Evolutionary conservation across 179 eudicot species (phyloP), one percentile per base, ranked within the genome.

Genomic region (Heliamphora pulchella): DNA sequence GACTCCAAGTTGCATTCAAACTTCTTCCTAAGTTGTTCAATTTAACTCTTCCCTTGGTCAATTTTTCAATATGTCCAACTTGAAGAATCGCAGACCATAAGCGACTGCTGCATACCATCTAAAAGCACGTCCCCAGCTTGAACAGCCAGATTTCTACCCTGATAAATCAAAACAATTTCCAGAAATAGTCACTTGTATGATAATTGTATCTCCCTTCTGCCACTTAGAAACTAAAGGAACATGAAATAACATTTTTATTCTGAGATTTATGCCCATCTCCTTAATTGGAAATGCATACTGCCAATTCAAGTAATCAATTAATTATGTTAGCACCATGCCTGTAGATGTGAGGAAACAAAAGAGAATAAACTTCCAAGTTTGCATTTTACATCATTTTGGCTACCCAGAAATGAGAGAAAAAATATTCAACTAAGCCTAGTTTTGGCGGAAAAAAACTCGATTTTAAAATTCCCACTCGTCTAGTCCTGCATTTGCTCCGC

Each of bases 41-140:
- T 76, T 79, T 82, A 71, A 84, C 76, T 74, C 84, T 85, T 71
- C 87, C 82, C 83, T 76, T 82, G 18, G 83, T 79, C 63, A 82
- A 62, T 79, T 64, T 81, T 81, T 86, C 84, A 51, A 86, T 65
- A 78, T 78, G 64, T 80, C 89, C 86, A 78, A 70, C 88, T 82
- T 82, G 89, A 84, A 83, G 79, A 83, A 86, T 77, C 69, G 84
- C 86, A 73, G 81, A 80, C 89, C 88, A 90, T 63, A 89, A 54
- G 80, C 74, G 82, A 82, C 80, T 82, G 81, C 83, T 79, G 89
- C 90, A 95, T 92, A 95, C 69, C 98, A 93, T 91, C 91, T 87
- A 91, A 88, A 43, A 44, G 68, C 11, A 79, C 20, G 74, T 71
- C 62, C 62, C 78, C 80, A 31, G 31, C 31, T 31, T 31, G 31